A percentile compares a stretch with the other conserved stretches of the same genome.
Evolutionary conservation across 352 stramenopile species (phyloP).

Genomic region (Pythium apleroticum): DNA sequence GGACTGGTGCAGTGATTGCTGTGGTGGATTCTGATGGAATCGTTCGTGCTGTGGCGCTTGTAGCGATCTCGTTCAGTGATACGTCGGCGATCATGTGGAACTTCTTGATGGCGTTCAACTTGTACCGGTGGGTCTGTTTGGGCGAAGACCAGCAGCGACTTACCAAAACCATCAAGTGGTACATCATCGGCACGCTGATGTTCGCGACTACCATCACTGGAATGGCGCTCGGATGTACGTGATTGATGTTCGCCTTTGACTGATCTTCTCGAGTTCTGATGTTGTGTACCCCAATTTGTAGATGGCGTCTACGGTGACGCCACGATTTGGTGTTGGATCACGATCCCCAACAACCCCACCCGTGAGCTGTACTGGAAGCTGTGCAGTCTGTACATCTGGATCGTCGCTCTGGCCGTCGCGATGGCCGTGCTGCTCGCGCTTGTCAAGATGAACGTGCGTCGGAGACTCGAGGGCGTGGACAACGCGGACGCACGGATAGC

Average conservation of each 20-base stretch:
- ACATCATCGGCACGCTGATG: slow-evolving; percentile 57
- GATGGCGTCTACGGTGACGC: slow-evolving; percentile 2
- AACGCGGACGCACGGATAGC: slow-evolving; percentile 75
- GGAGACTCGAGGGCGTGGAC: slow-evolving; percentile 60
- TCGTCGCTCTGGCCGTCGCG: slow-evolving; percentile 41
- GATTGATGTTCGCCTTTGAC: background rate
- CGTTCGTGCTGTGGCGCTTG: background rate
- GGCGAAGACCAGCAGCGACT: slow-evolving; percentile 79
- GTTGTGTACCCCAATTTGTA: slow-evolving; percentile 8
- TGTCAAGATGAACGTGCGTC: slow-evolving; percentile 81
- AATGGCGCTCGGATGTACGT: slow-evolving; percentile 44
- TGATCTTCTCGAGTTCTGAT: background rate
- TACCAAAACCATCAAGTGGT: slow-evolving; percentile 64
- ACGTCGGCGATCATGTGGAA: slow-evolving; percentile 78
- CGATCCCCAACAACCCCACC: background rate
- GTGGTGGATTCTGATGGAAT: slow-evolving; percentile 3
- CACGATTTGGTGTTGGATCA: background rate
- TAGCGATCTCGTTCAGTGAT: slow-evolving; percentile 81
- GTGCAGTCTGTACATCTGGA: background rate
- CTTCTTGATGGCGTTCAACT: slow-evolving; percentile 82
- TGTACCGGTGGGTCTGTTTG: slow-evolving; percentile 82
- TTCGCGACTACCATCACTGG: slow-evolving; percentile 62
- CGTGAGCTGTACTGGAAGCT: slow-evolving; percentile 78
- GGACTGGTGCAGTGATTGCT: background rate
- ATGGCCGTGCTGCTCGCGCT: slow-evolving; percentile 67